Base-by-base conservation (phyloP, 441 rosid genomes). In the Biscutella auriculata region DNA sequence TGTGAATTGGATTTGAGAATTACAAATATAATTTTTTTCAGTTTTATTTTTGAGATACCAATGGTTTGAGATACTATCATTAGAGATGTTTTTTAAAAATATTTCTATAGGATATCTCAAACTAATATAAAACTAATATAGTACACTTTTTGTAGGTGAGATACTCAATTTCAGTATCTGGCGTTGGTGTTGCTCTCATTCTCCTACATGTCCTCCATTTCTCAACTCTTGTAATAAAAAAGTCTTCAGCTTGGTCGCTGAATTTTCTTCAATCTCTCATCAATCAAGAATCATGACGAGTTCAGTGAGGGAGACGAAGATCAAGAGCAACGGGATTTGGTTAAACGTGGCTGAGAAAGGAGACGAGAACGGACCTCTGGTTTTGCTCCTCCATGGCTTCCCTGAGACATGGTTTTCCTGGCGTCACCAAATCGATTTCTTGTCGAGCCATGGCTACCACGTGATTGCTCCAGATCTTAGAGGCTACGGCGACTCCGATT, bases 361-460 rank as follows among this genome's bases (percentile, higher is more conserved):
- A 53, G 67, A 54, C 27, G 79, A 87, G n/a, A n/a, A n/a, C 0
- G 16, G 91, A 0, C 83, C 88, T 1, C 45, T 84, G 30, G 80
- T 82, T 50, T 57, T 88, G 19, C 63, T 85, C 19, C 77, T 85
- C 30, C 94, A 82, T 59, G 94, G 96, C 37, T 88, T 88, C 70
- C 88, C 91, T 10, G 82, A 85, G 72, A 62, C 77, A 14, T 83
- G 85, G 88, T 83, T 74, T 62, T 77, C 87, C 1, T 88, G 94
- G 94, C 79, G 85, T 25, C 84, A 85, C 51, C 94, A 83, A 71
- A 88, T 83, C 37, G 23, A 41, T 41, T 74, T 48, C 71, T 67
- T 81, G 60, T 80, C 83, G 17, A 50, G 58, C 61, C 73, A 60
- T 23, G 90, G 93, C 9, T 87, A 67, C 83, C 82, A 73, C 35